These are phyloP conservation scores for Mycogone perniciosa DNA, from an alignment of 2,329 filamentous ascomycete genomes.

Conservation along the genomic window DNA sequence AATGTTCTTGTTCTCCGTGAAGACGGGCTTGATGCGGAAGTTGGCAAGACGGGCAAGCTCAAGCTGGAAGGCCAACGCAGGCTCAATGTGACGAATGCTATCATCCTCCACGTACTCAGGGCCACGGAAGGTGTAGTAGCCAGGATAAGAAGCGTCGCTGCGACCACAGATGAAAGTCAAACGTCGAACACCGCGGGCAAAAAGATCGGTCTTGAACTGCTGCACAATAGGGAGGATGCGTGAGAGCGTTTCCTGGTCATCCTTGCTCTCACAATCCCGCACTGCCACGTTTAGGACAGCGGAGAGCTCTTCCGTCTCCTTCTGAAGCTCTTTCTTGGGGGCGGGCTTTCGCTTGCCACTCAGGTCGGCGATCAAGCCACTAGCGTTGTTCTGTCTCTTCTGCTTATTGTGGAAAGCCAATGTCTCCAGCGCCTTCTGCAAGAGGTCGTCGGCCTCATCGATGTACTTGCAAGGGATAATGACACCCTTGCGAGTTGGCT, in stretches of 20 bases:
- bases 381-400: slow-evolving; percentile 47
- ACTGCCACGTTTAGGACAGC: slow-evolving; percentile 91
- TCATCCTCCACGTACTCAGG: slow-evolving; percentile 84
- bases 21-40: slow-evolving; percentile 97
- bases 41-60: slow-evolving; percentile 90
- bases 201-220: slow-evolving; percentile 76
- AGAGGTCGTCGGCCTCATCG: slow-evolving; percentile 84
- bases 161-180: slow-evolving; percentile 95
- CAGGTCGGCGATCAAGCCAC: slow-evolving; percentile 64
- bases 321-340: slow-evolving; percentile 19
- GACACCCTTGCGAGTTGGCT: slow-evolving; percentile 84
- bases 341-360: slow-evolving; percentile 61
- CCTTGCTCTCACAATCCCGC: slow-evolving; percentile 74
- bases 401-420: slow-evolving; percentile 58
- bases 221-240: slow-evolving; percentile 72
- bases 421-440: slow-evolving; percentile 76
- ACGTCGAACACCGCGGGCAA: slow-evolving; percentile 75
- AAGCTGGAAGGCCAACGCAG: slow-evolving; percentile 95
- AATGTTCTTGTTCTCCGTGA: slow-evolving; percentile 98
- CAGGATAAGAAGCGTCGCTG: slow-evolving; percentile 88
- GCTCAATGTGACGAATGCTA: slow-evolving; percentile 95
- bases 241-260: slow-evolving; percentile 72
- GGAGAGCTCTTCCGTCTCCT: slow-evolving; percentile 70
- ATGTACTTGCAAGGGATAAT: slow-evolving; percentile 90
- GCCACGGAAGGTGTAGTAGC: slow-evolving; percentile 97